phyloP scores from a whole-genome alignment of 148 eudicot genomes.

The Pharnaceum exiguum region DNA sequence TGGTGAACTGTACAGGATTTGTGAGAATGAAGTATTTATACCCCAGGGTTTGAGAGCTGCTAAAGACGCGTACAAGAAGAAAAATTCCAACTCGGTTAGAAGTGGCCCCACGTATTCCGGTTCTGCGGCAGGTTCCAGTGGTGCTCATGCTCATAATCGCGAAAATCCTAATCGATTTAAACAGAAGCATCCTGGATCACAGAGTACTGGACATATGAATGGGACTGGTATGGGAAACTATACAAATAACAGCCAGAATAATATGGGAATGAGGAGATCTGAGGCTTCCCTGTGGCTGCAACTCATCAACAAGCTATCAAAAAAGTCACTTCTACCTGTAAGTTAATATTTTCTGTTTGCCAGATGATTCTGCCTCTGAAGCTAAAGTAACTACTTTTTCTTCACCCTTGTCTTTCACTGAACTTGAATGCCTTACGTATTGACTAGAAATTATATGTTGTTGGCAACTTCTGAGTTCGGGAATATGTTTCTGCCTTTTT shows the following conservation, averaged over 20 bases:
- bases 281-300: conserved; percentile 73
- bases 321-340: conserved; percentile 84
- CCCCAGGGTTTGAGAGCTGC: conserved; percentile 80
- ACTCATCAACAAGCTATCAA: conserved; percentile 79
- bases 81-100: conserved; percentile 38
- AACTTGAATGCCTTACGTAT: too few relatives aligned
- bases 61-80: conserved; percentile 71
- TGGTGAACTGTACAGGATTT: conserved; percentile 84
- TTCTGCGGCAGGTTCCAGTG: conserved; percentile 47
- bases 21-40: conserved; percentile 65
- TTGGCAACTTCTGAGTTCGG: too few relatives aligned
- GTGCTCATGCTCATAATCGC: conserved; percentile 50
- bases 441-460: too few relatives aligned
- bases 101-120: conserved; percentile 48
- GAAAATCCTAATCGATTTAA: conserved; percentile 49
- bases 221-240: conserved; percentile 45
- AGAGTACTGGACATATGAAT: conserved; percentile 37
- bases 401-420: too few relatives aligned
- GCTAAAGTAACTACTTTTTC: conserved; percentile 1
- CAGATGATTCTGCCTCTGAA: background rate
- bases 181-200: conserved; percentile 75
- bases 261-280: conserved; percentile 62
- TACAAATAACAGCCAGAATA: conserved; percentile 43
- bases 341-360: conserved; percentile 21
- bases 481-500: background rate